Percentiles rank a stretch among this genome's conserved stretches.
phyloP scores from a whole-genome alignment of 768 basidiomycete genomes.

The Suillus bovinus region DNA sequence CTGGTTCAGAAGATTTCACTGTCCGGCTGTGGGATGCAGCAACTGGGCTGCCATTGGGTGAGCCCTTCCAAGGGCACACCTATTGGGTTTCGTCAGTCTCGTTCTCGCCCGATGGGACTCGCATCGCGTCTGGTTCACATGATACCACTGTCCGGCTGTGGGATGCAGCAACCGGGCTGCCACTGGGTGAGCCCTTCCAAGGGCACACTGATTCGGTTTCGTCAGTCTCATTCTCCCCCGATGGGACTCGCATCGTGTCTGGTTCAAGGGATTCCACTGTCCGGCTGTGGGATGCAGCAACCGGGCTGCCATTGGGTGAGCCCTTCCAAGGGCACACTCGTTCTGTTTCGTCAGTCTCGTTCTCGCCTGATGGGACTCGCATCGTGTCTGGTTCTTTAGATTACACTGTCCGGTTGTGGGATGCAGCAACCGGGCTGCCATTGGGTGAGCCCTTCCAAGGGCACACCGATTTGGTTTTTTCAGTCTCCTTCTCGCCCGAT shows the following conservation, averaged over 20 bases:
- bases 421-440: constrained; percentile 1
- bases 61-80: constrained; percentile 10
- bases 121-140: constrained; percentile 12
- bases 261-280: too few relatives aligned
- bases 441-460: background rate
- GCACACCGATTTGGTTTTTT: background rate
- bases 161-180: constrained; percentile 8
- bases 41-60: constrained; percentile 1
- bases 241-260: too few relatives aligned
- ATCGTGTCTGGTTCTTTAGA: constrained; percentile 23
- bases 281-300: too few relatives aligned
- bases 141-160: constrained; percentile 11
- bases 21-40: constrained; percentile 7
- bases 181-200: constrained; percentile 1
- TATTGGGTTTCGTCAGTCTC: constrained; percentile 5
- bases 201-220: too few relatives aligned
- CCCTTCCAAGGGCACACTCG: constrained; percentile 19
- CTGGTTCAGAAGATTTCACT: constrained; percentile 17
- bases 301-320: too few relatives aligned
- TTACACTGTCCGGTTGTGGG: constrained; percentile 18
- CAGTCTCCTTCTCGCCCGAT: constrained; percentile 6
- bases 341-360: constrained; percentile 15
- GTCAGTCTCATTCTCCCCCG: too few relatives aligned
- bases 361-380: constrained; percentile 18
- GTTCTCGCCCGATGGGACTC: constrained; percentile 16